Evolutionary conservation across 352 stramenopile species (phyloP), one percentile per base, ranked within the genome.

Genomic region (Phytophthora lateralis): DNA sequence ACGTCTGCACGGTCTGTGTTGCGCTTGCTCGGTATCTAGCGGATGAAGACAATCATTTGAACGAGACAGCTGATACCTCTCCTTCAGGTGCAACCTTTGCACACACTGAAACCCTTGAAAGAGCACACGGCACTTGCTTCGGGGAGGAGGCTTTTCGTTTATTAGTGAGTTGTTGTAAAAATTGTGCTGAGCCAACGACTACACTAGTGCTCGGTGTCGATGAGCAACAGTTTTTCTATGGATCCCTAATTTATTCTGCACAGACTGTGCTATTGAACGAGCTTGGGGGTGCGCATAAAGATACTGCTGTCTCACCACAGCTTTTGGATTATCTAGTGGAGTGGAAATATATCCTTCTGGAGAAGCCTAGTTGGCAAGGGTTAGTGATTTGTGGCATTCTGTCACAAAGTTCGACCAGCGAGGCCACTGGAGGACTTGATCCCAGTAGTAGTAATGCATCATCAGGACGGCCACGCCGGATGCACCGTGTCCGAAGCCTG

Each of bases 181-280:
- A 75, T 59, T 87, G 68, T 24, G 55, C 70, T 9, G 64, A 82
- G 17, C 35, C 70, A 8, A 55, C 62, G 4, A 61, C 82, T 12
- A 60, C 24, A 0, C 73, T 83, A 53, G 26, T 74, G 1, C 26
- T 94, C 17, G 80, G 82, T 6, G 44, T 48, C 0, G 82, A 90
- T 27, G 67, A 82, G 11, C 80, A 90, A 24, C 85, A 86, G 14
- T 91, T 91, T 37, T 88, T 92, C 57, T 90, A 89, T 47, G 73
- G 77, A 2, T 76, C 71, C 6, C 57, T 94, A 4, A 74, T 94
- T 11, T 94, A 90, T 46, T 88, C 71, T 20, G 58, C 64, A 0
- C 82, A 94, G 61, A 71, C 58, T 0, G 76, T 84, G 7, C 12
- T 90, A 1, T 45, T 94, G 24, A 85, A 68, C 39, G 82, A 90